Percentiles rank a stretch among this genome's conserved stretches.
These are phyloP conservation scores for Diaporthe amygdali DNA, from an alignment of 2,329 filamentous ascomycete species.

Conservation along the genomic window DNA sequence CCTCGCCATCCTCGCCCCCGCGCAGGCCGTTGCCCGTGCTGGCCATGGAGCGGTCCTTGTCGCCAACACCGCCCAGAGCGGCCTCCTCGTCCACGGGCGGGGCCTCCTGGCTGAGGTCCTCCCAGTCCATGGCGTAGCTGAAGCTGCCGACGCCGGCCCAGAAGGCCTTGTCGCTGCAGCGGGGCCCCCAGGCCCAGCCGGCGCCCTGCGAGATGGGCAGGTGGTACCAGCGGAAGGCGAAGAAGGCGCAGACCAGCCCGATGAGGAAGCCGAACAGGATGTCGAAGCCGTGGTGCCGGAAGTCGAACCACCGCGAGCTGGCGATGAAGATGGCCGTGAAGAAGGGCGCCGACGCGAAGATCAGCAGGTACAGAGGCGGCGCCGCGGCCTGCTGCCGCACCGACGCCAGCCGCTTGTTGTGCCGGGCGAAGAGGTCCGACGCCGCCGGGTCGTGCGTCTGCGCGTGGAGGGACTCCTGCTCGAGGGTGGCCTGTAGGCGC, in stretches of 20 bases:
- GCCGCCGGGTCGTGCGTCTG: conserved; percentile 33
- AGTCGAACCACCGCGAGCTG: conserved; percentile 87
- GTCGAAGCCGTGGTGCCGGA: conserved; percentile 91
- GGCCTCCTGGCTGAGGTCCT: conserved; percentile 24
- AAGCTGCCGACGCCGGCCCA: conserved; percentile 73
- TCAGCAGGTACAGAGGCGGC: conserved; percentile 79
- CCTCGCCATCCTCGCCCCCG: background rate
- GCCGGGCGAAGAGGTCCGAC: conserved; percentile 37
- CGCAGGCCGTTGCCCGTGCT: conserved; percentile 14
- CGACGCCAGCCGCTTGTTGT: conserved; percentile 49
- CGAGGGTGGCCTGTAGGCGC: conserved; percentile 32
- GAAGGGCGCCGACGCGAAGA: conserved; percentile 73
- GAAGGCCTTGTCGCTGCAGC: conserved; percentile 75
- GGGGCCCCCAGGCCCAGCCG: conserved; percentile 88
- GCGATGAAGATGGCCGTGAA: conserved; percentile 80
- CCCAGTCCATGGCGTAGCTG: conserved; percentile 56
- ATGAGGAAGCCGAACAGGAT: conserved; percentile 85
- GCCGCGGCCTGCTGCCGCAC: conserved; percentile 78
- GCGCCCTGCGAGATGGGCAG: conserved; percentile 78
- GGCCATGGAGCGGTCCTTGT: conserved; percentile 3
- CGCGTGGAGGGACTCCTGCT: conserved; percentile 32
- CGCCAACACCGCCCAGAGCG: conserved; percentile 23
- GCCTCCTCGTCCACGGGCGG: conserved; percentile 37
- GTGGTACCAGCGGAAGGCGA: conserved; percentile 87
- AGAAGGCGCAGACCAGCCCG: conserved; percentile 72